A percentile compares a stretch with the other conserved stretches of the same genome.
Conservation (phyloP, 805 yeast species). For the Wickerhamiella galacta region DNA sequence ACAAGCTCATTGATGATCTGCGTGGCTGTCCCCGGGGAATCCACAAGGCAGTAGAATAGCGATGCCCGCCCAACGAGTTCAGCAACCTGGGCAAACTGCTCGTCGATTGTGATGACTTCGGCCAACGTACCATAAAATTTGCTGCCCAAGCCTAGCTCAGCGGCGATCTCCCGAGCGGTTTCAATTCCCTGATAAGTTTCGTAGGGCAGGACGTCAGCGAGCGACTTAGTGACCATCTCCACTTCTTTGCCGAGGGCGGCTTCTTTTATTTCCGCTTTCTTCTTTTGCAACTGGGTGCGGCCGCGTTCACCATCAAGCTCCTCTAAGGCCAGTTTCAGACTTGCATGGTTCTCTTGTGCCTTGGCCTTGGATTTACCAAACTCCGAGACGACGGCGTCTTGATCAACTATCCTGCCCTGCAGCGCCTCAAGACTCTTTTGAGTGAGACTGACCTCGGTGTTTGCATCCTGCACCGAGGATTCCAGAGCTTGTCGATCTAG, state of each 20-base stretch:
- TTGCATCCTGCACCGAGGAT: too few relatives aligned
- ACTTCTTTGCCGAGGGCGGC: conserved; percentile 42
- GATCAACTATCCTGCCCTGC: too few relatives aligned
- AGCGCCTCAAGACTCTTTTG: too few relatives aligned
- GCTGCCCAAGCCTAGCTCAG: conserved; percentile 36
- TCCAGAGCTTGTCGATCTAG: too few relatives aligned
- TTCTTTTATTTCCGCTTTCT: conserved; percentile 38
- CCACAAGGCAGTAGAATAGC: conserved; percentile 78
- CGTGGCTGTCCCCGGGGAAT: conserved; percentile 69
- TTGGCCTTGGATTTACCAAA: too few relatives aligned
- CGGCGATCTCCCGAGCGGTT: conserved; percentile 47
- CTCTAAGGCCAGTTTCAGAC: conserved; percentile 8
- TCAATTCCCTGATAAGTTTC: conserved; percentile 34
- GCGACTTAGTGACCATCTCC: conserved; percentile 37
- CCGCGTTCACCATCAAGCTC: conserved; percentile 50
- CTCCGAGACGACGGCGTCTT: too few relatives aligned
- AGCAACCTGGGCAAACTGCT: conserved; percentile 67
- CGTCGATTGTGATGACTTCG: conserved; percentile 64
- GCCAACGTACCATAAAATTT: conserved; percentile 76
- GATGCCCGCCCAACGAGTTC: conserved; percentile 83
- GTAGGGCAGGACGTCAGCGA: conserved; percentile 27
- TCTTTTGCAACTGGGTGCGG: conserved; percentile 62
- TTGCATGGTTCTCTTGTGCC: too few relatives aligned
- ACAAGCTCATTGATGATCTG: conserved; percentile 55
- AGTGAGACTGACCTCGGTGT: too few relatives aligned